A percentile compares a stretch with the other conserved stretches of the same genome.
phyloP scores from a whole-genome alignment of 495 filamentous ascomycete species.

The Hyaloscypha finlandica region DNA sequence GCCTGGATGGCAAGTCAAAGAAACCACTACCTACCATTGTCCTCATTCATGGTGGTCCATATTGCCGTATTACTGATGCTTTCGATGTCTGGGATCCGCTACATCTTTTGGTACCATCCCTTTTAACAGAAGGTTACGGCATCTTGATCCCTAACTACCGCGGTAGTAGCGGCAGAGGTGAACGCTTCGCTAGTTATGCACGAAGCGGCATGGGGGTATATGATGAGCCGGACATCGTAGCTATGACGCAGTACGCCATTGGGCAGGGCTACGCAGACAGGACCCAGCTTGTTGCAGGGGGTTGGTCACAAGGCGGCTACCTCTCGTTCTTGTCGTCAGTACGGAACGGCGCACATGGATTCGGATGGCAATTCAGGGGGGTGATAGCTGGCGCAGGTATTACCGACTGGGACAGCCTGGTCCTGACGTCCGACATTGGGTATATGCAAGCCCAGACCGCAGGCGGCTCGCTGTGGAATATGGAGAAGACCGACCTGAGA shows the following conservation, averaged over 20 bases:
- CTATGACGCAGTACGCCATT: constrained; percentile 8
- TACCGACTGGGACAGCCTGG: constrained; percentile 11
- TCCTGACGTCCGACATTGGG: constrained; percentile 5
- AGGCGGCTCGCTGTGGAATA: not conserved
- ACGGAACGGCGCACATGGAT: not conserved
- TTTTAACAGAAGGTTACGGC: not conserved
- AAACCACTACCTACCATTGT: not conserved
- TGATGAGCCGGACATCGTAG: constrained; percentile 11
- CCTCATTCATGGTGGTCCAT: not conserved
- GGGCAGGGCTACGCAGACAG: constrained; percentile 7
- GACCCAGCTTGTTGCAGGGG: constrained; percentile 3
- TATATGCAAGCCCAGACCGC: too few species aligned
- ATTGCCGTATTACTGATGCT: not conserved
- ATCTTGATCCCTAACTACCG: constrained; percentile 21
- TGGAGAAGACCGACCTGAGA: not conserved
- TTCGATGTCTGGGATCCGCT: not conserved
- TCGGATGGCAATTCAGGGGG: constrained; percentile 6
- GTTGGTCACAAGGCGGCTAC: constrained; percentile 17
- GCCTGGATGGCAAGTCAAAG: not conserved
- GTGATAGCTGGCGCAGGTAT: constrained; percentile 10
- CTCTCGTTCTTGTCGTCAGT: not conserved
- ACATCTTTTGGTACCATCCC: not conserved
- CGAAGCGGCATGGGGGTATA: constrained; percentile 6
- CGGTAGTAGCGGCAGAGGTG: constrained; percentile 11
- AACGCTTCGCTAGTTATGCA: constrained; percentile 4